Evolutionary conservation across 1,284 basidiomycete species (phyloP), one percentile per base, ranked within the genome.

Genomic region (Ganoderma boninense): DNA sequence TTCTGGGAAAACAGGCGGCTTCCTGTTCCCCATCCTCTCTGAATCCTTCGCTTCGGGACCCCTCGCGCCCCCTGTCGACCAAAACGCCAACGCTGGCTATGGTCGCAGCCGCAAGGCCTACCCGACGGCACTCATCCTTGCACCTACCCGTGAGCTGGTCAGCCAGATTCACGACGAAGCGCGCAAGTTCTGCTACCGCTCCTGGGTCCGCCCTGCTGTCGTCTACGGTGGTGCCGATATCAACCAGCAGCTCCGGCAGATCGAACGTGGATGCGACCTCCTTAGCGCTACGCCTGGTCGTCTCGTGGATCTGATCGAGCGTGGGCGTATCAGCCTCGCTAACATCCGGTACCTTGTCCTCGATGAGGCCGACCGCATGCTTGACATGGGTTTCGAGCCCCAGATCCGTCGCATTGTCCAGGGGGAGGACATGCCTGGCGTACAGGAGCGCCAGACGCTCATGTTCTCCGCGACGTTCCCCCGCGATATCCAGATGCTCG

Each of bases 361-460:
- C 70, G 98, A 99, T 79, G 98, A 99, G 86, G 98, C 97, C 72
- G 98, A 99, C 86, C 95, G 97, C 80, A 99, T 99, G 97, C 90
- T 99, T 78, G 97, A 99, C 87, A 99, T 99, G 97, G 97, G 97
- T 94, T 99, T 99, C 89, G 97, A 99, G 85, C 98, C 98, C 71
- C 97, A 99, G 85, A 99, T 99, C 79, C 92, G 97, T 74, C 90
- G 97, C 64, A 99, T 99, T 80, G 98, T 99, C 42, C 95, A 99
- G 82, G 95, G 95, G 74, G 97, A 97, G 80, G 98, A 99, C 83
- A 99, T 99, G 97, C 97, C 98, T 38, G 95, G 92, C 67, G 92
- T 95, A 32, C 86, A 90, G 67, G 92, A 97, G 40, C 95, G 98
- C 73, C 98, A 99, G 82, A 99, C 98, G 10, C 94, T 99, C 85